Base-by-base conservation (phyloP, 805 yeast genomes). In the Priceomyces melissophilus region DNA sequence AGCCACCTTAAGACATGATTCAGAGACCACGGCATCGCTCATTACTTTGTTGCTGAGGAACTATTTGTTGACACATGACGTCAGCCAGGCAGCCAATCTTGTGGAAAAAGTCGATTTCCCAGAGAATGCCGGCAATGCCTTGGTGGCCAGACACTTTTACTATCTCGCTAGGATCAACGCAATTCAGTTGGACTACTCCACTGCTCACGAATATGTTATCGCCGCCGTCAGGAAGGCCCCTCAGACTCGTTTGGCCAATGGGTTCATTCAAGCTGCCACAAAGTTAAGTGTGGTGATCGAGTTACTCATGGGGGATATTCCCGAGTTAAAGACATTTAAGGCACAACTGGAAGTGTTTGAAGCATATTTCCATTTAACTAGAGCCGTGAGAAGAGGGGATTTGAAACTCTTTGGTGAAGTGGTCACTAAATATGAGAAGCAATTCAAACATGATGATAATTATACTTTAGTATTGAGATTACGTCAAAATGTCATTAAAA, bases 191-290 rank as follows among this genome's bases (percentile, higher is more conserved):
- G 90, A 93, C 65, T 93, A 93, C 63, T 81, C 96, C 2, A 72
- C 86, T 13, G 96, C 98, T 1, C 82, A 84, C 56, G 96, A 90
- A 55, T 88, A 81, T 58, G 86, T 87, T 42, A 85, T 88, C 41
- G 88, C 93, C n/a, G 96, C 99, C 2, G 84, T 90, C 40, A 83
- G 99, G 69, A 93, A 93, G 62, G 90, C 95, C 8, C 98, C 99
- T 20, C 96, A 88, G 62, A 87, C 95, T 1, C 74, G 78, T 33
- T 78, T 82, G 45, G 88, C 96, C 7, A 63, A 75, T 33, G 99
- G 99, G 2, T 93, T 93, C 61, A 63, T 89, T 48, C 96, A 90
- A 65, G 79, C 86, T 39, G 93, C 96, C 3, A 81, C 90, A 50
- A 93, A 93, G 68, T 76, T 93, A 52, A 84, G 81, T 58, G 85